A percentile compares a stretch with the other conserved stretches of the same genome.
phyloP scores from a whole-genome alignment of 352 stramenopile species.

The Phytophthora capsici region DNA sequence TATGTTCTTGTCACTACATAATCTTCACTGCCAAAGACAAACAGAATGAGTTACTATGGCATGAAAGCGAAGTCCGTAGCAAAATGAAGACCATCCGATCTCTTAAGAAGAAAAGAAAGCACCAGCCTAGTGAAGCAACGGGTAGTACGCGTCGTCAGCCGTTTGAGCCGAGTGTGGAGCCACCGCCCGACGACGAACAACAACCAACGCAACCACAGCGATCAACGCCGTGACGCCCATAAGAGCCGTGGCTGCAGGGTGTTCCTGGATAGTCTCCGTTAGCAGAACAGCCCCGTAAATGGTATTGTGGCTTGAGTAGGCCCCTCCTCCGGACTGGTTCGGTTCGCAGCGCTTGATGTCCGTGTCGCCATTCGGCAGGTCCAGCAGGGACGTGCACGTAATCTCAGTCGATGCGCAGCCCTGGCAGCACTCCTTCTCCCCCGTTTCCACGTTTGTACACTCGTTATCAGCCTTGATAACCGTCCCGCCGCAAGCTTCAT shows the following conservation, averaged over 20 bases:
- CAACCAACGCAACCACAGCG: background rate
- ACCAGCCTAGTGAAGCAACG: background rate
- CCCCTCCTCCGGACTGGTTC: background rate
- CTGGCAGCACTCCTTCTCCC: slow-evolving; percentile 54
- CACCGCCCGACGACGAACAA: background rate
- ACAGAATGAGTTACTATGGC: too few species aligned
- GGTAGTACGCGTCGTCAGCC: background rate
- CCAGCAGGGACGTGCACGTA: slow-evolving; percentile 50
- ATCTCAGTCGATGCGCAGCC: slow-evolving; percentile 37
- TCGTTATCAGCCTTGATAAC: slow-evolving; percentile 29
- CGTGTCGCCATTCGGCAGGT: slow-evolving; percentile 40
- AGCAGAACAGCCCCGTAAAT: background rate
- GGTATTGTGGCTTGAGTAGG: background rate
- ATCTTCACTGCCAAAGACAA: too few species aligned
- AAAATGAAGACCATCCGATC: background rate
- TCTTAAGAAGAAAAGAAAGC: background rate
- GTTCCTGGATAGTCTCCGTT: background rate
- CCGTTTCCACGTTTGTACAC: slow-evolving; percentile 36
- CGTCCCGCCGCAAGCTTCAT: slow-evolving; percentile 54
- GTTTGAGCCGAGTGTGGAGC: background rate
- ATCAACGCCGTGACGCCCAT: background rate
- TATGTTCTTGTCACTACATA: background rate
- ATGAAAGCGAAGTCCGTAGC: background rate
- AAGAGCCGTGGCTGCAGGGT: background rate
- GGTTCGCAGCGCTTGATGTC: slow-evolving; percentile 43